A percentile compares a stretch with the other conserved stretches of the same genome.
Evolutionary conservation across 208 protist species (phyloP).

Genomic region (Angomonas ambiguus): DNA sequence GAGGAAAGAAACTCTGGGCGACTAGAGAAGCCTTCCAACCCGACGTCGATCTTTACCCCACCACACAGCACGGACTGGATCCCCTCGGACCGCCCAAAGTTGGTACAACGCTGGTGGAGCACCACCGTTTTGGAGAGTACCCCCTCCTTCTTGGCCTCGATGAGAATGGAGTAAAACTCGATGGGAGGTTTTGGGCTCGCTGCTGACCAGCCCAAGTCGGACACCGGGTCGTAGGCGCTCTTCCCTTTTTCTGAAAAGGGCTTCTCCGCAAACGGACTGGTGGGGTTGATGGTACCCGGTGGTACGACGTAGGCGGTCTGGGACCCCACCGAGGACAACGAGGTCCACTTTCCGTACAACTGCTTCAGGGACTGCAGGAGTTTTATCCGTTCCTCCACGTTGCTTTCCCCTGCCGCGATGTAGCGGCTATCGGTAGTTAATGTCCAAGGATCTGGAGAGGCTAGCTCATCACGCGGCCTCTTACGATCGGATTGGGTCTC

Average conservation of each 20-base stretch:
- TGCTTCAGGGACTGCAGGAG: conserved; percentile 45
- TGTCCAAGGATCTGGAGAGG: conserved; percentile 70
- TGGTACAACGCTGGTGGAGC: conserved; percentile 17
- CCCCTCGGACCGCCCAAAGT: conserved; percentile 34
- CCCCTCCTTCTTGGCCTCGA: background rate
- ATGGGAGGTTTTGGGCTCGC: background rate
- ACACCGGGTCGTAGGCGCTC: conserved; percentile 30
- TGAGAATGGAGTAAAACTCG: background rate
- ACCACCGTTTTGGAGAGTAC: conserved; percentile 12
- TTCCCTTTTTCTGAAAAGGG: conserved; percentile 20
- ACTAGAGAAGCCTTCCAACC: conserved; percentile 33
- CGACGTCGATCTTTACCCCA: conserved; percentile 35
- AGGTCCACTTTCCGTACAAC: conserved; percentile 60
- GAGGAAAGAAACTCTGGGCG: conserved; percentile 25
- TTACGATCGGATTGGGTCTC: conserved; percentile 8
- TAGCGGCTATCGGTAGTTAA: conserved; percentile 40
- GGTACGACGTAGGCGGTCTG: conserved; percentile 72
- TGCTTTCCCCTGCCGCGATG: conserved; percentile 44
- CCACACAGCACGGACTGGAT: conserved; percentile 20
- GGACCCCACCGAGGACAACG: conserved; percentile 44
- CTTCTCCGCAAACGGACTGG: conserved; percentile 46
- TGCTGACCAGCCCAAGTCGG: conserved; percentile 41
- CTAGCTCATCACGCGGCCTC: conserved; percentile 8
- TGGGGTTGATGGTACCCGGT: conserved; percentile 67
- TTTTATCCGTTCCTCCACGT: conserved; percentile 64